phyloP scores from a whole-genome alignment of 208 protist genomes.

The Trichomonas vaginalis region DNA sequence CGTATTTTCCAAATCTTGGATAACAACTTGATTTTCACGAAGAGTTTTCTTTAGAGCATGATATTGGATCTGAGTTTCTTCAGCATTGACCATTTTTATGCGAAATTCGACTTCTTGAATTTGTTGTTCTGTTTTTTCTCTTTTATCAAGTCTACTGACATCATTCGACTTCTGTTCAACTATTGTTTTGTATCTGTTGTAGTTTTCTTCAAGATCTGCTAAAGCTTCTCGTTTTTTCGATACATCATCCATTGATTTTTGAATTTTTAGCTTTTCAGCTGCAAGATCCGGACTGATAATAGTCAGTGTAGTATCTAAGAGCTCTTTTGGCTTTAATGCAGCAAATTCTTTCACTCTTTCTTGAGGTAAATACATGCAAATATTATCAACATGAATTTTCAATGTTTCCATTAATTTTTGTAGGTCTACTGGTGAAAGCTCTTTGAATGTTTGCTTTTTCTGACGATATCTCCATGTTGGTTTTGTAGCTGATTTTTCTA shows the following conservation, averaged over 20 bases:
- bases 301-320: neutral
- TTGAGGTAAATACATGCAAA: slow-evolving; percentile 35
- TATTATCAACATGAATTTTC: slow-evolving; percentile 28
- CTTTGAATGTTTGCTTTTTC: neutral
- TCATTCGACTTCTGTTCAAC: neutral
- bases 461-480: neutral
- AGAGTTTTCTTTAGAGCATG: neutral
- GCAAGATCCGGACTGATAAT: neutral
- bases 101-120: neutral
- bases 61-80: neutral
- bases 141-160: neutral
- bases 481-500: neutral
- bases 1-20: neutral
- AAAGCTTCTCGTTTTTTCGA: neutral
- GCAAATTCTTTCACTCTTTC: slow-evolving; percentile 25
- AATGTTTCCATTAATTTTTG: neutral
- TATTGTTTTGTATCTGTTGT: neutral
- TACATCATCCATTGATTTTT: neutral
- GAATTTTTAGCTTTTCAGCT: neutral
- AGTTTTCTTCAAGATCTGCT: neutral
- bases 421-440: neutral
- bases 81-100: neutral
- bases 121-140: neutral
- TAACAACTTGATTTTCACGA: neutral
- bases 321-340: neutral